Evolutionary conservation across 2,329 filamentous ascomycete genomes (phyloP).

Genomic region (Leptographium radiaticola): DNA sequence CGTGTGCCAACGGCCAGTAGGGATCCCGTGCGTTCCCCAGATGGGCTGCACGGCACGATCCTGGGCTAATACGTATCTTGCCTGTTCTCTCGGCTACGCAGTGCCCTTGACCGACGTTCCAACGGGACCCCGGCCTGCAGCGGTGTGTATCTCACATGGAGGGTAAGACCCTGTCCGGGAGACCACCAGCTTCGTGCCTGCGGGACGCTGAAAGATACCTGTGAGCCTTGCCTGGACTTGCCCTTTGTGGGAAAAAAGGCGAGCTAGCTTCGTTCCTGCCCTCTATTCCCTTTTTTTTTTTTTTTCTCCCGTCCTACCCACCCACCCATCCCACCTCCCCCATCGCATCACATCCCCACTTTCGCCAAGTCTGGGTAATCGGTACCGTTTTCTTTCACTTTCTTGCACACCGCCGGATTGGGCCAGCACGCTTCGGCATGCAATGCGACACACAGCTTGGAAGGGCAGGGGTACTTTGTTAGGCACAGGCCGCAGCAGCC

Average conservation of each 20-base stretch:
- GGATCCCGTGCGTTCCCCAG: too few relatives aligned
- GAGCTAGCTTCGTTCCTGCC: not conserved
- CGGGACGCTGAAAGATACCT: too few relatives aligned
- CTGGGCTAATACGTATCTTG: too few relatives aligned
- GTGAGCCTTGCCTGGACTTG: not conserved
- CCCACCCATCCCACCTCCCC: not conserved
- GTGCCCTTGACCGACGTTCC: too few relatives aligned
- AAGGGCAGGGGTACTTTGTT: not conserved
- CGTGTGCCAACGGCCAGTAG: too few relatives aligned
- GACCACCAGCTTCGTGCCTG: too few relatives aligned
- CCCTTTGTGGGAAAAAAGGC: not conserved
- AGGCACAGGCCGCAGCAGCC: not conserved
- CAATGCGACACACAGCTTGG: not conserved
- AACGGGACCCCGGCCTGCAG: too few relatives aligned
- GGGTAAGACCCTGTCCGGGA: too few relatives aligned
- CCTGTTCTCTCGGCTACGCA: too few relatives aligned
- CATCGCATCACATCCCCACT: not conserved
- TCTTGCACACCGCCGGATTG: conserved; percentile 8
- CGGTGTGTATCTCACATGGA: too few relatives aligned
- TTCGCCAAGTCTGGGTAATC: not conserved
- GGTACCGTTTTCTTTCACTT: not conserved
- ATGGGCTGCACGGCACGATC: too few relatives aligned
- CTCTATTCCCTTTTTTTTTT: not conserved
- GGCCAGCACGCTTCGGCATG: not conserved
- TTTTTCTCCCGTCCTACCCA: not conserved